Base-by-base conservation (phyloP, 306 rosid genomes). In the Crataegus laevigata region DNA sequence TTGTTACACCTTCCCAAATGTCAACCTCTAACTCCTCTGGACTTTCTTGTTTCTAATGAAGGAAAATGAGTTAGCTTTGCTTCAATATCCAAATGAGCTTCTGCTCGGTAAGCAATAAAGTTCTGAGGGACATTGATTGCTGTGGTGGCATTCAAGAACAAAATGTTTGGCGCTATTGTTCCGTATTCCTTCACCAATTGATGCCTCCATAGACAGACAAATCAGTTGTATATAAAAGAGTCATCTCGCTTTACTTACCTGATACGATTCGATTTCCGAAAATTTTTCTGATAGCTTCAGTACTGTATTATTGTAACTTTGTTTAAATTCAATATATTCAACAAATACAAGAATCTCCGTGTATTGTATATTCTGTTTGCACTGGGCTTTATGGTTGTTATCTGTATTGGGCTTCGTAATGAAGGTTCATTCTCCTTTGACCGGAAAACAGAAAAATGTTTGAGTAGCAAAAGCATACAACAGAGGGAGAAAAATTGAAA, bases 141-240 rank as follows among this genome's bases (percentile, higher is more conserved):
- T 78, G 36, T 54, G 22, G 61, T 69, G 69, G 55, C 70, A 47
- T 34, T 5, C n/a, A 36, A 54, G n/a, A 42, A 55, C 21, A 64
- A 72, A 55, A 60, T 34, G 57, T 66, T 28, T 29, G 66, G 36
- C 73, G 36, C 50, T 62, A 2, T 10, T 32, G 32, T 30, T 18
- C 66, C 21, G 52, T 21, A 19, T 38, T 17, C 45, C 21, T 69
- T 77, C 52, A 8, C 34, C 1, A 10, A 72, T 29, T 28, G 52
- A 74, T 55, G 43, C 68, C 26, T 59, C 25, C 43, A 67, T 28
- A 28, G 42, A n/a, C 43, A 28, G 18, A 14, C 21, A 59, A 52
- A 40, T 21, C 71, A n/a, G 63, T 58, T 79, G 82, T 79, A 79
- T 79, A 73, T 17, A 32, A 24, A 47, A 43, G 68, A 24, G 19